These are phyloP conservation scores for Lodderomyces metapsilosis DNA, from an alignment of 1,139 yeast genomes.

Conservation along the genomic window DNA sequence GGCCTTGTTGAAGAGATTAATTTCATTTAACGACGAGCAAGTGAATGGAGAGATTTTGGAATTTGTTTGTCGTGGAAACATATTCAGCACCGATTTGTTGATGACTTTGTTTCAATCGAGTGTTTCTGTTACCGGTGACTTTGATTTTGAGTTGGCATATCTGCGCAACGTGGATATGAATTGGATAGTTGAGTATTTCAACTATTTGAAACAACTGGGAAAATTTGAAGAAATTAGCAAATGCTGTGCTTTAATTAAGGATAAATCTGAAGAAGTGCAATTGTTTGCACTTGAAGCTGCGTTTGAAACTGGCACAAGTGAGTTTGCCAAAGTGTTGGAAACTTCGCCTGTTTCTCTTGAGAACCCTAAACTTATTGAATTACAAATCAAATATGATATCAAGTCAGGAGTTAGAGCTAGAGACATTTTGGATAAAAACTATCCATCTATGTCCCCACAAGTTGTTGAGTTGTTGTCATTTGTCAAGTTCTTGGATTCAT, in stretches of 20 bases:
- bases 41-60: conserved; percentile 26
- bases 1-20: conserved; percentile 19
- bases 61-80: conserved; percentile 13
- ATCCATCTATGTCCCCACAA: conserved; percentile 2
- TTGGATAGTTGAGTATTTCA: conserved; percentile 23
- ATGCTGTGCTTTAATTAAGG: background rate
- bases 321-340: background rate
- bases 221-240: background rate
- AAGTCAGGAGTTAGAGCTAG: conserved; percentile 9
- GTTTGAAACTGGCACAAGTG: conserved; percentile 5
- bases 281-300: conserved; percentile 12
- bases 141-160: conserved; percentile 2
- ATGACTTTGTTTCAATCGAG: conserved; percentile 12
- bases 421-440: conserved; percentile 17
- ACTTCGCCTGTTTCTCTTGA: background rate
- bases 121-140: background rate
- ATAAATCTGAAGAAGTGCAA: background rate
- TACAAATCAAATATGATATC: conserved; percentile 25
- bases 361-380: conserved; percentile 15
- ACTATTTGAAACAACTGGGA: conserved; percentile 14
- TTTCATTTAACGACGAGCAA: conserved; percentile 28
- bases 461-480: conserved; percentile 20
- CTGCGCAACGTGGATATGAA: conserved; percentile 11
- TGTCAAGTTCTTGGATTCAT: conserved; percentile 22
- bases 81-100: conserved; percentile 15